Conservation (phyloP, 106 monocot species). For the Hemerocallis citrina region DNA sequence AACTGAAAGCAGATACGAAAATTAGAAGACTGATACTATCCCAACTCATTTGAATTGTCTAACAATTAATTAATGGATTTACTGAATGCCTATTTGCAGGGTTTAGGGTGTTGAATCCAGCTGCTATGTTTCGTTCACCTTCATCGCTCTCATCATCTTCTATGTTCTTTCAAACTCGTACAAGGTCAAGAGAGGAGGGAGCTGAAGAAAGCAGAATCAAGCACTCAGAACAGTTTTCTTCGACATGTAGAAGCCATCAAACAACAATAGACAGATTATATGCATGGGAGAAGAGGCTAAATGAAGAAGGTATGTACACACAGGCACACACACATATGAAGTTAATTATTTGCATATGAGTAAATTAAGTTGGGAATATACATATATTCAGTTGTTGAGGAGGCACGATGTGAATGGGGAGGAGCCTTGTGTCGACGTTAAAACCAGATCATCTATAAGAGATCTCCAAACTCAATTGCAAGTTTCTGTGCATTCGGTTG, state of each 20-base stretch:
- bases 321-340: too few species aligned
- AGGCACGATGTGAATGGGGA: constrained; percentile 61
- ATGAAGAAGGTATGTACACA: constrained; percentile 59
- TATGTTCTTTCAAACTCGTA: constrained; percentile 28
- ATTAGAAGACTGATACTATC: too few species aligned
- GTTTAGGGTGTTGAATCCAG: constrained; percentile 64
- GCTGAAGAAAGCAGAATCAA: constrained; percentile 40
- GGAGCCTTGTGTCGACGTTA: constrained; percentile 47
- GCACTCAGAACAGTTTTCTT: constrained; percentile 51
- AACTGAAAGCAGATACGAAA: too few species aligned
- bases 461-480: constrained; percentile 52
- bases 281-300: constrained; percentile 87
- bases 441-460: constrained; percentile 49
- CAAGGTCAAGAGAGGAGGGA: constrained; percentile 23
- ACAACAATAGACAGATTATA: constrained; percentile 69
- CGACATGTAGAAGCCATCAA: constrained; percentile 74
- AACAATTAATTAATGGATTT: too few species aligned
- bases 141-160: constrained; percentile 65
- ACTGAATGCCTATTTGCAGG: constrained; percentile 24
- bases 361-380: too few species aligned
- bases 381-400: too few species aligned
- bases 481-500: constrained; percentile 49
- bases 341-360: background rate
- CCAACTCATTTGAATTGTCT: too few species aligned
- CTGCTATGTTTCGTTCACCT: constrained; percentile 52